phyloP scores from a whole-genome alignment of 2,329 filamentous ascomycete genomes.

The Albifimbria verrucaria region DNA sequence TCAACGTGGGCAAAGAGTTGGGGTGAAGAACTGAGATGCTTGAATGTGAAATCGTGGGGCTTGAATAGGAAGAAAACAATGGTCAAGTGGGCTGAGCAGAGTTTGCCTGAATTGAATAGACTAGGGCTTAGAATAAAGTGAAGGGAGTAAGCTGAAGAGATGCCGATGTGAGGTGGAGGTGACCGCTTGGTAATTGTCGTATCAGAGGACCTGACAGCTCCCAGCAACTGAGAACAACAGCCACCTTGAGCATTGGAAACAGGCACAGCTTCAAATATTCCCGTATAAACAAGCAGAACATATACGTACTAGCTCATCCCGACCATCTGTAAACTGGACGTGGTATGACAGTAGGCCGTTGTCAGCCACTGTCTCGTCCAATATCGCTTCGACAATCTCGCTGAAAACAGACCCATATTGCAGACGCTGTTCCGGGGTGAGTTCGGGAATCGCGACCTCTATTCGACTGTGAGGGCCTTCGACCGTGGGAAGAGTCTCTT shows the following conservation, averaged over 20 bases:
- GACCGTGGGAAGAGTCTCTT: not conserved
- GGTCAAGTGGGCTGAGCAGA: too few relatives aligned
- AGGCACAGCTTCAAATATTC: too few relatives aligned
- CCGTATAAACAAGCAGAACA: too few relatives aligned
- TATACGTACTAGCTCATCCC: slow-evolving; percentile 40
- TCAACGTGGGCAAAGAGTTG: not conserved
- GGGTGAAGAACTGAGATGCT: slow-evolving; percentile 1
- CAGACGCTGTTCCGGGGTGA: slow-evolving; percentile 19
- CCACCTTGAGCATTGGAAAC: too few relatives aligned
- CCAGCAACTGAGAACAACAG: not conserved
- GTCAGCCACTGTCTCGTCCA: slow-evolving; percentile 23
- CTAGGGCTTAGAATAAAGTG: too few relatives aligned
- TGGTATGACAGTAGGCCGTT: slow-evolving; percentile 25
- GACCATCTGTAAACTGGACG: slow-evolving; percentile 45
- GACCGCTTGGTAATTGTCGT: not conserved
- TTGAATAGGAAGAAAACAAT: too few relatives aligned
- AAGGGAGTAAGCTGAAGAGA: slow-evolving; percentile 4
- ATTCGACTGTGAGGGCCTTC: slow-evolving; percentile 11
- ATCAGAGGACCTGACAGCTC: not conserved
- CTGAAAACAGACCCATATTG: slow-evolving; percentile 31
- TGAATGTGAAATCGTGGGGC: not conserved
- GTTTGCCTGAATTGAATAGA: too few relatives aligned
- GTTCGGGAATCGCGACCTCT: slow-evolving; percentile 27
- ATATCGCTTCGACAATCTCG: slow-evolving; percentile 33
- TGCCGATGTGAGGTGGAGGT: not conserved